Evolutionary conservation across 2,329 filamentous ascomycete species (phyloP), one percentile per base, ranked within the genome.

Genomic region (Scytalidium lignicola): DNA sequence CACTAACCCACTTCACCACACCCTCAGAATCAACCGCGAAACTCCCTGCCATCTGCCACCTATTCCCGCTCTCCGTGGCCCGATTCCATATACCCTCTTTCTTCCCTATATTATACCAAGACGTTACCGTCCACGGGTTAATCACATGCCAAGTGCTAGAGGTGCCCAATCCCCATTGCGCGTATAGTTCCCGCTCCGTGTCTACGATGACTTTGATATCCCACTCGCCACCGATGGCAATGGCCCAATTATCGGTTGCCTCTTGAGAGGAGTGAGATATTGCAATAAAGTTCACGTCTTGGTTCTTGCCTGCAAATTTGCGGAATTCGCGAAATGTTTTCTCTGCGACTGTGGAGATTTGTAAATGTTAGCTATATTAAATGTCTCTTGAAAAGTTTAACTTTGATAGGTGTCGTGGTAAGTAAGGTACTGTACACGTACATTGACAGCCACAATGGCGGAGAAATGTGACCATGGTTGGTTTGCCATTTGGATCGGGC

Each of bases 361-460:
- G n/a, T n/a, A n/a, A n/a, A n/a, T n/a, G n/a, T n/a, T n/a, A n/a
- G n/a, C n/a, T n/a, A n/a, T n/a, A n/a, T 28, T 13, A 28, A 13
- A 7, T 28, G 26, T 28, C 26, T 28, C 26, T 28, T 28, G 7
- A 28, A 28, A n/a, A n/a, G n/a, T n/a, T n/a, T n/a, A n/a, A n/a
- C n/a, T n/a, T n/a, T n/a, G n/a, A n/a, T 18, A 2, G n/a, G 21
- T 18, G 12, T n/a, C 10, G 15, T n/a, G 46, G 9, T 44, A 19
- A 29, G 19, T 4, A n/a, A 7, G 37, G 28, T 13, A 29, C 43
- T 18, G n/a, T 8, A 17, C 15, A 66, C 75, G 62, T 75, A 86
- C 85, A 88, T 10, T 85, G 85, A 68, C 85, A 88, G 28, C 85
- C 86, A 62, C 85, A 89, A 63, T 89, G 85, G 28, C 86, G 74